phyloP scores from a whole-genome alignment of 2,329 filamentous ascomycete genomes.

The Diaporthe sp. region DNA sequence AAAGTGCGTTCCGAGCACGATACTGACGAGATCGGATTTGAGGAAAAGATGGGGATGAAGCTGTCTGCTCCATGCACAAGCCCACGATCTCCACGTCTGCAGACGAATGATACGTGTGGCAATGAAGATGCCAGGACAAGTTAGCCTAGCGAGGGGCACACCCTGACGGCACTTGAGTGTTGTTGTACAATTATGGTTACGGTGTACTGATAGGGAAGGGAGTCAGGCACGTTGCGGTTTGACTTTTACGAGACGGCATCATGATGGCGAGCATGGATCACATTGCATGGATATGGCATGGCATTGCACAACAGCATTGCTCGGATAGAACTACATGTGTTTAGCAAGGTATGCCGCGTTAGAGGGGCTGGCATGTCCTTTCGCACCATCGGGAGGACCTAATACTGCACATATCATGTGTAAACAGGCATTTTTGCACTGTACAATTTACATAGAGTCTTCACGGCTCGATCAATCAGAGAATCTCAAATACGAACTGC shows the following conservation, averaged over 20 bases:
- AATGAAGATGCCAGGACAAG: background rate
- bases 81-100: no score
- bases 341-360: background rate
- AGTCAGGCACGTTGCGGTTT: background rate
- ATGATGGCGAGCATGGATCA: slow-evolving; percentile 7
- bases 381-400: background rate
- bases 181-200: background rate
- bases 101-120: background rate
- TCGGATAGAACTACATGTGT: slow-evolving; percentile 1
- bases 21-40: background rate
- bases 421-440: background rate
- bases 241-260: background rate
- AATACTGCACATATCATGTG: background rate
- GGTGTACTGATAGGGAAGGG: background rate
- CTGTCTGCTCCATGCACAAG: no score
- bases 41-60: background rate
- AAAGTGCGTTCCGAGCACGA: background rate
- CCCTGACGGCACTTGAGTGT: no score
- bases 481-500: background rate
- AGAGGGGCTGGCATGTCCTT: background rate
- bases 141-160: background rate
- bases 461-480: background rate
- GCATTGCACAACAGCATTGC: slow-evolving; percentile 1
- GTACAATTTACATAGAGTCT: background rate
- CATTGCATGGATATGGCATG: slow-evolving; percentile 16